Evolutionary conservation across 164 flowering plant species (phyloP), one percentile per base, ranked within the genome.

Genomic region (Platanus orientalis): DNA sequence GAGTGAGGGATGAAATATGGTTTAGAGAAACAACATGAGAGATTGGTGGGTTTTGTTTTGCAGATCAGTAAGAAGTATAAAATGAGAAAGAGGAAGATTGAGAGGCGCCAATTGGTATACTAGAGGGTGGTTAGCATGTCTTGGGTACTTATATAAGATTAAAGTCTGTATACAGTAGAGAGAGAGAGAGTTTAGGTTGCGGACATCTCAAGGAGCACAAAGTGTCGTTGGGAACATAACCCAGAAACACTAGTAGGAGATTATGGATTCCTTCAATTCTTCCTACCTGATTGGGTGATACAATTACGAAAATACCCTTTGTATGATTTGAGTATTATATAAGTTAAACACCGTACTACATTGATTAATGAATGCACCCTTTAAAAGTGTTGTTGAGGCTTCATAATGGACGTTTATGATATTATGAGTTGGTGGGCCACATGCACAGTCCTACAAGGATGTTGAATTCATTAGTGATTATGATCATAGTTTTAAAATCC

Each of bases 201-300:
- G 81, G 88, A 79, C 80, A 80, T 82, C 82, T 83, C 80, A 73
- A 81, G 78, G 74, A 70, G 81, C 65, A 58, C 65, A 68, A 56
- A 64, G 67, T 60, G 74, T 62, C 40, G 34, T 61, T 60, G 73
- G 79, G 80, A 82, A 79, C 81, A 78, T 67, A 79, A 80, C 72
- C 80, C 73, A 63, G 71, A 64, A 69, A 66, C 75, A 58, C 71
- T 71, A 32, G 70, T 71, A 32, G 70, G 79, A 73, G 77, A 49
- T 61, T 51, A 61, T 64, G 61, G 71, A 66, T 66, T 70, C 53
- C 66, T 28, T n/a, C 49, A 13, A 14, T 24, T 52, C 10, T 10
- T 59, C 39, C 26, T 34, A 7, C 23, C 3, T 57, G 4, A 21
- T 14, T 17, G 32, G 27, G 29, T 21, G 58, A 1, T 13, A 0